phyloP scores from a whole-genome alignment of 176 grass and related monocot genomes.

The Bothriochloa decipiens region DNA sequence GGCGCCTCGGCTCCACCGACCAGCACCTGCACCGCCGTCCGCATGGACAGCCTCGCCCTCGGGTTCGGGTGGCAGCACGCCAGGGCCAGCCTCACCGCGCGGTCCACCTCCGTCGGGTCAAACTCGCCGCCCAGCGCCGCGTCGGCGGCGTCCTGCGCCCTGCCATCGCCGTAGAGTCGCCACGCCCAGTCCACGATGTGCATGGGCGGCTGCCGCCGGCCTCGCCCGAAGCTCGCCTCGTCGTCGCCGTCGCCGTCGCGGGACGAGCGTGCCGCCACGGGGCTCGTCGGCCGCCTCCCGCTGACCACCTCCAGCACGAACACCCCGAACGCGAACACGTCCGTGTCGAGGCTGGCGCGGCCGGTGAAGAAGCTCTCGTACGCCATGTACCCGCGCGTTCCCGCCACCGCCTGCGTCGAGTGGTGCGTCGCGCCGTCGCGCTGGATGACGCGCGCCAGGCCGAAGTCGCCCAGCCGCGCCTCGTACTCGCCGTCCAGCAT shows the following conservation, averaged over 20 bases:
- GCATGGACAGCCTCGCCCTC: constrained; percentile 53
- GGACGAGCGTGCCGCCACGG: not conserved
- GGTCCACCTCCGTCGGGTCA: constrained; percentile 19
- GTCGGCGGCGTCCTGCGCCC: not conserved
- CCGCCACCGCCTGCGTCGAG: constrained; percentile 54
- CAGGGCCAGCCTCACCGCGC: constrained; percentile 55
- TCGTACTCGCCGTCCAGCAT: constrained; percentile 58
- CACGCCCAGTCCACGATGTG: constrained; percentile 37
- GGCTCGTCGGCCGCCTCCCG: constrained; percentile 31
- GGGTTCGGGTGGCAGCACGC: constrained; percentile 64
- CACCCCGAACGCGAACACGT: constrained; percentile 57
- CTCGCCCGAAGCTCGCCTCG: not conserved
- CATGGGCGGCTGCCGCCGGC: not conserved
- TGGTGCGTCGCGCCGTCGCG: constrained; percentile 57
- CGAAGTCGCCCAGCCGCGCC: constrained; percentile 63
- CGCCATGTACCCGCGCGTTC: constrained; percentile 61
- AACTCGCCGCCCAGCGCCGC: not conserved
- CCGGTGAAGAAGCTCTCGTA: constrained; percentile 70
- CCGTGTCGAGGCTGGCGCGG: constrained; percentile 57
- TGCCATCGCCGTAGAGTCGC: constrained; percentile 18
- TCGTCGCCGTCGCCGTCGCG: not conserved
- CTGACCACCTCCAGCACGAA: constrained; percentile 64
- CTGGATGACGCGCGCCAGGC: constrained; percentile 57
- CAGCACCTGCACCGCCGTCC: constrained; percentile 55
- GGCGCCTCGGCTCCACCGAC: constrained; percentile 34